Percentiles rank a stretch among this genome's conserved stretches.
phyloP scores from a whole-genome alignment of 805 yeast genomes.

The Metschnikowia cerradonensis region DNA sequence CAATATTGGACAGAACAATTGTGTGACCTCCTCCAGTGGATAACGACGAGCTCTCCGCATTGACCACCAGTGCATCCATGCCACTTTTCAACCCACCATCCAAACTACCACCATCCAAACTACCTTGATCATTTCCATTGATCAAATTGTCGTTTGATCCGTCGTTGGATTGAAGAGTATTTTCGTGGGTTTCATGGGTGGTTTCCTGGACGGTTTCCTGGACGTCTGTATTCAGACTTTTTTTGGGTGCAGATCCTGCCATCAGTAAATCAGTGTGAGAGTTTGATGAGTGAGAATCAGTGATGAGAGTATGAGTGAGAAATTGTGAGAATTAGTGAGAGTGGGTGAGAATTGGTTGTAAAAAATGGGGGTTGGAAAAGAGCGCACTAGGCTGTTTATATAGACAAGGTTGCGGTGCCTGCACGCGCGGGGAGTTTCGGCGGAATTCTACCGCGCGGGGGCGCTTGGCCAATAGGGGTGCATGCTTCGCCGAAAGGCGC shows the following conservation, averaged over 20 bases:
- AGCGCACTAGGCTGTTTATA: conserved; percentile 1
- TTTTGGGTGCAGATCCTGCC: too few species aligned
- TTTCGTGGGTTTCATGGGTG: too few species aligned
- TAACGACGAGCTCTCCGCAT: conserved; percentile 7
- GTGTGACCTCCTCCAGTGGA: conserved; percentile 7
- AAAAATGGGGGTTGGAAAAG: neutral
- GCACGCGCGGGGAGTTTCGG: conserved; percentile 1
- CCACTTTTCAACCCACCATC: neutral
- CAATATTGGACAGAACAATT: conserved; percentile 6
- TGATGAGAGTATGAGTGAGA: neutral
- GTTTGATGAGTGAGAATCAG: too few species aligned
- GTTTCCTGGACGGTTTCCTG: too few species aligned
- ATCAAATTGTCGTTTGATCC: too few species aligned
- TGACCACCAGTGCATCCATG: conserved; percentile 6
- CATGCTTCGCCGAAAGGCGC: conserved; percentile 4
- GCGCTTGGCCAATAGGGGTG: conserved; percentile 1
- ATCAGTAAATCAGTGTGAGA: too few species aligned
- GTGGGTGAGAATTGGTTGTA: neutral
- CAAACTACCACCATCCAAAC: too few species aligned
- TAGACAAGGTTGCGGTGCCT: neutral
- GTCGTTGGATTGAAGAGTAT: too few species aligned
- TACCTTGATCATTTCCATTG: too few species aligned
- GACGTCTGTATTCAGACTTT: too few species aligned
- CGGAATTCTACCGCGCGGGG: neutral
- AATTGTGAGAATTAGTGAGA: too few species aligned